Conservation (phyloP, 768 basidiomycete genomes). For the Podaxis rugospora region DNA sequence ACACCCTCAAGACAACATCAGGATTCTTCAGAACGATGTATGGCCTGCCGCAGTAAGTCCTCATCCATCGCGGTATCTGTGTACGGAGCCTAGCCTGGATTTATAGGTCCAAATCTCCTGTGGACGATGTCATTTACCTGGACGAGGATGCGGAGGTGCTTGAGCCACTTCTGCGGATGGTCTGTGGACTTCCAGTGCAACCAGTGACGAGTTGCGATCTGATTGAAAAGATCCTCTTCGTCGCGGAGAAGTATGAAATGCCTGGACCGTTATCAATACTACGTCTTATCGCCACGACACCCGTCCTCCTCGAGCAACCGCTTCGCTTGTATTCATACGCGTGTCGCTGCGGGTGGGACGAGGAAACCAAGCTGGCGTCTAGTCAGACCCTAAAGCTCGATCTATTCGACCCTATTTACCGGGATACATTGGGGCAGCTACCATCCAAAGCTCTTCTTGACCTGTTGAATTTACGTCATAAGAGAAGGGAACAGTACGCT, state of each 20-base stretch:
- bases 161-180: constrained; percentile 55
- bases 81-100: not conserved
- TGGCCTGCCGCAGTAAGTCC: constrained; percentile 43
- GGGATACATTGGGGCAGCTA: constrained; percentile 41
- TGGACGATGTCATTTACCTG: constrained; percentile 39
- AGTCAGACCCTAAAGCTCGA: constrained; percentile 50
- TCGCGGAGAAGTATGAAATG: constrained; percentile 71
- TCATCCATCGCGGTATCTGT: not conserved
- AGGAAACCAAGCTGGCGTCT: constrained; percentile 52
- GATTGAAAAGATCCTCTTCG: constrained; percentile 54
- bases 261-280: constrained; percentile 57
- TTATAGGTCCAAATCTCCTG: constrained; percentile 7
- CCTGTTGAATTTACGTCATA: constrained; percentile 51
- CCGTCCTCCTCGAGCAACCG: constrained; percentile 43
- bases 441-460: constrained; percentile 47
- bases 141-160: constrained; percentile 55
- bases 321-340: constrained; percentile 51
- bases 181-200: constrained; percentile 53
- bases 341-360: constrained; percentile 55
- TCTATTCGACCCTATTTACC: constrained; percentile 42
- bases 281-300: constrained; percentile 52
- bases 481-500: constrained; percentile 40
- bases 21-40: constrained; percentile 64
- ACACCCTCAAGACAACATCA: constrained; percentile 58
- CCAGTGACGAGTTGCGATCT: constrained; percentile 44